phyloP scores from a whole-genome alignment of 2,329 filamentous ascomycete species.

The Verticillium nonalfalfae region DNA sequence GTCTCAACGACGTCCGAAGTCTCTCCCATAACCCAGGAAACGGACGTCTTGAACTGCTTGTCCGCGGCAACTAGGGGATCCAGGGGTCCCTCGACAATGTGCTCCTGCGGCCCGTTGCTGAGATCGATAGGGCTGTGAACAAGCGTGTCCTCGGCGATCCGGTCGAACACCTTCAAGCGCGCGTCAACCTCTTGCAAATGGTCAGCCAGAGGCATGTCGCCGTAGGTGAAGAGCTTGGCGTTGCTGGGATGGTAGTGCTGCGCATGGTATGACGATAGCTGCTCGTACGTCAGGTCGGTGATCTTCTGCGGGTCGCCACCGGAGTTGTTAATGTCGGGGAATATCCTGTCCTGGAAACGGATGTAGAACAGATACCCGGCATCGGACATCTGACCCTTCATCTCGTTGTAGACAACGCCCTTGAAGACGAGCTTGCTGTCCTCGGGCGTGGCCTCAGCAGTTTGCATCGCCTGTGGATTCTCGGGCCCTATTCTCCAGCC shows the following conservation, averaged over 20 bases:
- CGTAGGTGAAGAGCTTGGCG: conserved; percentile 92
- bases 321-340: conserved; percentile 92
- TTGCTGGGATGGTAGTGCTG: conserved; percentile 98
- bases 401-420: conserved; percentile 98
- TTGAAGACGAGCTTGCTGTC: conserved; percentile 82
- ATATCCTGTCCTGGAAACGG: conserved; percentile 88
- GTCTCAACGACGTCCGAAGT: conserved; percentile 78
- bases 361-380: conserved; percentile 96
- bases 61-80: conserved; percentile 82
- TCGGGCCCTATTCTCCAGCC: conserved; percentile 95
- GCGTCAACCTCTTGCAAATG: conserved; percentile 76
- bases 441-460: conserved; percentile 36
- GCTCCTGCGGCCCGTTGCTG: conserved; percentile 54
- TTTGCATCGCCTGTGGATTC: conserved; percentile 59
- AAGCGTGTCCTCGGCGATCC: conserved; percentile 61
- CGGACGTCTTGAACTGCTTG: conserved; percentile 88
- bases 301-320: conserved; percentile 96
- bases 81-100: conserved; percentile 72
- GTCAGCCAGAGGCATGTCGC: conserved; percentile 77
- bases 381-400: conserved; percentile 99
- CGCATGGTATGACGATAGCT: conserved; percentile 81
- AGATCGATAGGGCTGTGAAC: conserved; percentile 74
- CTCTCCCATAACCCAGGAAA: conserved; percentile 87
- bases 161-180: conserved; percentile 67
- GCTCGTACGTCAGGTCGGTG: conserved; percentile 87